phyloP scores from a whole-genome alignment of 495 filamentous ascomycete genomes.

The Tuber indicum region DNA sequence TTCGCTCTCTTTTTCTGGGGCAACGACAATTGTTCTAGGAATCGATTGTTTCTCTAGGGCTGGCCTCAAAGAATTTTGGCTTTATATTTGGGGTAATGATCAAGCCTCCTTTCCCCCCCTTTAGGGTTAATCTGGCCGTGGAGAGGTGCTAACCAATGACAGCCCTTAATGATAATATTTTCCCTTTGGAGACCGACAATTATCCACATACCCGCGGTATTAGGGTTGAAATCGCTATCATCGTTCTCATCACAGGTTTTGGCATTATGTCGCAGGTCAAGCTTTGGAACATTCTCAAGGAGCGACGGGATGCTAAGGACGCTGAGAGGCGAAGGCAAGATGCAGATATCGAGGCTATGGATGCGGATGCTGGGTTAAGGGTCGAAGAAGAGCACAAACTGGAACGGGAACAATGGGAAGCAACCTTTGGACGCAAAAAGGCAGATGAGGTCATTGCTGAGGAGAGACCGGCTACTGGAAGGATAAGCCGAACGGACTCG shows the following conservation, averaged over 20 bases:
- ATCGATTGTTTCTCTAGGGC: conserved; percentile 88
- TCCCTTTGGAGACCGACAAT: conserved; percentile 65
- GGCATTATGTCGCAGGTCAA: conserved; percentile 79
- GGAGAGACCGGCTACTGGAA: conserved; percentile 38
- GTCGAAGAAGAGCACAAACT: conserved; percentile 61
- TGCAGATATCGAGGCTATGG: conserved; percentile 58
- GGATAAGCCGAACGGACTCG: conserved; percentile 35
- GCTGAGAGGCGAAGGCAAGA: conserved; percentile 53
- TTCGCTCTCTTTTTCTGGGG: conserved; percentile 71
- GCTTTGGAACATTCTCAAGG: conserved; percentile 80
- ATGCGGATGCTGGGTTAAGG: conserved; percentile 60
- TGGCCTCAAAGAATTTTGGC: conserved; percentile 91
- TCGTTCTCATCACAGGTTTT: conserved; percentile 63
- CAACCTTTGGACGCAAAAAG: conserved; percentile 57
- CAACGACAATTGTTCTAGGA: conserved; percentile 69
- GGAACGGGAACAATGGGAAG: conserved; percentile 75
- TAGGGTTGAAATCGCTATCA: conserved; percentile 72
- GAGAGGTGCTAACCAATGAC: conserved; percentile 12
- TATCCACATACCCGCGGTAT: conserved; percentile 87
- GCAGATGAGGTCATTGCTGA: conserved; percentile 30
- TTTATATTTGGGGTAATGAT: conserved; percentile 76
- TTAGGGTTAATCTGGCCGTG: neutral
- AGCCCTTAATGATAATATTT: conserved; percentile 71
- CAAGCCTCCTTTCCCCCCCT: neutral
- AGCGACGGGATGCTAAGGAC: conserved; percentile 59